Percentiles rank a stretch among this genome's conserved stretches.
phyloP scores from a whole-genome alignment of 2,329 filamentous ascomycete genomes.

The Aureobasidium mangrovei region DNA sequence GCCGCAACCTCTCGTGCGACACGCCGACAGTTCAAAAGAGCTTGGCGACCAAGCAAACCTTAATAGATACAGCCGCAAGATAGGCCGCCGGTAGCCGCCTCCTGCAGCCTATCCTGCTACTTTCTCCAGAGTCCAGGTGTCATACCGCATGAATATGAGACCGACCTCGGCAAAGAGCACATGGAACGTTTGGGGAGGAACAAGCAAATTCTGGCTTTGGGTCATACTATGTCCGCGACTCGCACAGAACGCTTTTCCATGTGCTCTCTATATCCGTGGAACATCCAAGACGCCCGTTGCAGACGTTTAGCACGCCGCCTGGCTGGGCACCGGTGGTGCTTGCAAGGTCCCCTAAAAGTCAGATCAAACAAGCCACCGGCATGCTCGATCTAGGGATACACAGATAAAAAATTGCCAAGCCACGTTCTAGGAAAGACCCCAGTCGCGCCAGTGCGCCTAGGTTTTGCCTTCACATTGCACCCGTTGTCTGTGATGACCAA shows the following conservation, averaged over 20 bases:
- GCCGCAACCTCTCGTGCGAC: not conserved
- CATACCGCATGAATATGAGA: constrained; percentile 1
- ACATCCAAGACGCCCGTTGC: not conserved
- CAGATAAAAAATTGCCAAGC: constrained; percentile 2
- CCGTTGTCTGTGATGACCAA: not conserved
- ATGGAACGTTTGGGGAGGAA: not conserved
- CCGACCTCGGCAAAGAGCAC: not conserved
- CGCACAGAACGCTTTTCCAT: constrained; percentile 11
- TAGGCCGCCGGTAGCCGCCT: not conserved
- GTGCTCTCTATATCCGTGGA: constrained; percentile 5
- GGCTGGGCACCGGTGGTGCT: not conserved
- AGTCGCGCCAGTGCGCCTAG: constrained; percentile 1
- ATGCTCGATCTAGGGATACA: not conserved
- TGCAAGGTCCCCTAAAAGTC: not conserved
- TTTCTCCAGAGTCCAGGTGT: constrained; percentile 2
- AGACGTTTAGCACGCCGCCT: not conserved
- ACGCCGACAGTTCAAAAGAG: not conserved
- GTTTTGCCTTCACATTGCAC: not conserved
- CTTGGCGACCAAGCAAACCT: not conserved
- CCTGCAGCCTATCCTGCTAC: not conserved
- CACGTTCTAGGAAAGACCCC: constrained; percentile 5
- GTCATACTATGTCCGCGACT: not conserved
- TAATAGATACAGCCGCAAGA: not conserved
- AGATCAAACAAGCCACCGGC: not conserved
- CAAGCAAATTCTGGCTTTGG: not conserved